Evolutionary conservation across 2,329 filamentous ascomycete species (phyloP).

Genomic region (Calonectria henricotiae): DNA sequence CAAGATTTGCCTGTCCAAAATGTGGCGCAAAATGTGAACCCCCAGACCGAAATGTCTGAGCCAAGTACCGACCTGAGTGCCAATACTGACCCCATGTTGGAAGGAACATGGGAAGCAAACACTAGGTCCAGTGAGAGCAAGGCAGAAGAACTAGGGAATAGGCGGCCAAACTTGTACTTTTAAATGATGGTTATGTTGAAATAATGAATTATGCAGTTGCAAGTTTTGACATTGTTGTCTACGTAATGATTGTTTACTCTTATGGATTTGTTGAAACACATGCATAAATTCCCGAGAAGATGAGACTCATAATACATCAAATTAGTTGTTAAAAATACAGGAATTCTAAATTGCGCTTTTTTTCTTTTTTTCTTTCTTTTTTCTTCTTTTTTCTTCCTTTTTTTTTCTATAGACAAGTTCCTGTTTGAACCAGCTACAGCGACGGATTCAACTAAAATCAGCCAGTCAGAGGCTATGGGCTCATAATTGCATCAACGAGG

Average conservation of each 20-base stretch:
- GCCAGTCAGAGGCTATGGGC: too few species aligned
- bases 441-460: not conserved
- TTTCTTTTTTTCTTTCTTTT: too few species aligned
- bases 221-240: not conserved
- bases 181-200: conserved; percentile 15
- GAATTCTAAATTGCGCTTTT: not conserved
- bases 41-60: not conserved
- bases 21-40: not conserved
- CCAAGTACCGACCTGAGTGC: not conserved
- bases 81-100: conserved; percentile 21
- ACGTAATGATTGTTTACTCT: not conserved
- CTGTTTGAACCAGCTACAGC: not conserved
- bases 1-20: not conserved
- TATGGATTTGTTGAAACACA: not conserved
- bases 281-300: not conserved
- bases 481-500: not conserved
- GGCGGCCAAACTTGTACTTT: conserved; percentile 46
- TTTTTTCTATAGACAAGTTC: not conserved
- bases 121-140: conserved; percentile 31
- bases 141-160: conserved; percentile 42
- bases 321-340: not conserved
- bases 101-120: conserved; percentile 28
- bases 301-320: not conserved
- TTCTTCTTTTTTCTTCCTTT: too few species aligned
- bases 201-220: not conserved